These are phyloP conservation scores for Skeletonema marinoi DNA, from an alignment of 108 stramenopile species.

Conservation along the genomic window DNA sequence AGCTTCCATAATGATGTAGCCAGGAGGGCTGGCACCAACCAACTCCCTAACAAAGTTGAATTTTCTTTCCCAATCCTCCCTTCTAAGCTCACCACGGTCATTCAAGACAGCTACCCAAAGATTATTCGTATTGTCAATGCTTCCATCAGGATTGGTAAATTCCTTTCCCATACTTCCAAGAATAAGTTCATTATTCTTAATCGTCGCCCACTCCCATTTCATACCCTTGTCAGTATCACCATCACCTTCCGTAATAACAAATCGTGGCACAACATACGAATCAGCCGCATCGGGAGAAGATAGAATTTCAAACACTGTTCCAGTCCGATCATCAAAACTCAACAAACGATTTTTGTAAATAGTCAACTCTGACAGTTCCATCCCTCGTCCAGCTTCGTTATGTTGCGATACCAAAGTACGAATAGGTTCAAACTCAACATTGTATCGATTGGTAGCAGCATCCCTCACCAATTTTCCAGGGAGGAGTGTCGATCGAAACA, in stretches of 20 bases:
- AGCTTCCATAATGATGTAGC: slow-evolving; percentile 94
- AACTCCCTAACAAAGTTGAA: slow-evolving; percentile 85
- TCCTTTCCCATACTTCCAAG: slow-evolving; percentile 96
- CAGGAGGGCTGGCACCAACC: slow-evolving; percentile 74
- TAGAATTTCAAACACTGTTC: slow-evolving; percentile 94
- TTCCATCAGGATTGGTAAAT: slow-evolving; percentile 81
- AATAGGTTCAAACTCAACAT: slow-evolving; percentile 54
- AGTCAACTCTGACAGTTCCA: slow-evolving; percentile 91
- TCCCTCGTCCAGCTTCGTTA: slow-evolving; percentile 95
- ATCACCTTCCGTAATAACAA: slow-evolving; percentile 91
- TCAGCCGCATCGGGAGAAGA: slow-evolving; percentile 61
- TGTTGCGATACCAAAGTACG: slow-evolving; percentile 79
- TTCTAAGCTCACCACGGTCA: slow-evolving; percentile 64
- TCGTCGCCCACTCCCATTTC: slow-evolving; percentile 96
- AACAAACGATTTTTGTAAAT: slow-evolving; percentile 83
- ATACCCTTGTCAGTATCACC: slow-evolving; percentile 96
- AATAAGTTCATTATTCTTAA: slow-evolving; percentile 88
- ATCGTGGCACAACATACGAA: slow-evolving; percentile 85
- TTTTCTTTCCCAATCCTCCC: slow-evolving; percentile 79
- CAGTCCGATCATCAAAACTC: slow-evolving; percentile 94
- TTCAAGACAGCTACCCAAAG: slow-evolving; percentile 89
- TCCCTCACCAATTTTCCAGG: slow-evolving; percentile 68
- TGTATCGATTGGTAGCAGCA: slow-evolving; percentile 46
- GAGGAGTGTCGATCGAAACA: slow-evolving; percentile 67
- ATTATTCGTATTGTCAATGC: slow-evolving; percentile 89